Conservation (phyloP, 805 yeast species). For the Teunomyces pallodes region DNA sequence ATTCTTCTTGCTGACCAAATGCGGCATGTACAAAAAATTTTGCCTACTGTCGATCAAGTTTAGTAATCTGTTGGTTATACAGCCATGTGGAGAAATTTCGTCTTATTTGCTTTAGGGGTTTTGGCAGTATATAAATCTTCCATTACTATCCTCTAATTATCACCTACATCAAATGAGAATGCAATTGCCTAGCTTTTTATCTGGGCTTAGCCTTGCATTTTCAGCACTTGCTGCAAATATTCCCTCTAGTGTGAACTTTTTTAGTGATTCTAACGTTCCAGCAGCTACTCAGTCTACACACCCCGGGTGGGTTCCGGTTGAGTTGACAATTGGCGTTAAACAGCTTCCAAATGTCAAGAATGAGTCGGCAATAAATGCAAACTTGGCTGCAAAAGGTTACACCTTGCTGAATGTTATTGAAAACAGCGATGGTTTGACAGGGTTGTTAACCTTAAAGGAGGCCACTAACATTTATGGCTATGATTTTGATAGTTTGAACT, state of each 20-base stretch:
- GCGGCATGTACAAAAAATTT: too few species aligned
- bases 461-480: constrained; percentile 22
- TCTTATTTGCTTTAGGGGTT: too few species aligned
- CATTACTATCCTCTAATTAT: too few species aligned
- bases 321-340: constrained; percentile 8
- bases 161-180: not conserved
- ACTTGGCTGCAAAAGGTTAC: constrained; percentile 19
- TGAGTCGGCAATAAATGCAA: constrained; percentile 19
- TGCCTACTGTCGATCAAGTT: too few species aligned
- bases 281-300: not conserved
- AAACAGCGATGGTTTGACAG: constrained; percentile 13
- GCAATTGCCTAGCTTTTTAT: not conserved
- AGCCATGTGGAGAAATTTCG: too few species aligned
- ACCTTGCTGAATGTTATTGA: constrained; percentile 10
- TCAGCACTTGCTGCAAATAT: not conserved
- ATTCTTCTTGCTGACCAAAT: too few species aligned
- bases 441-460: constrained; percentile 13
- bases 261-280: not conserved
- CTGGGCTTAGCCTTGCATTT: not conserved
- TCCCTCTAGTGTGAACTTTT: not conserved
- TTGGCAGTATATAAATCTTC: not conserved
- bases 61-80: too few species aligned
- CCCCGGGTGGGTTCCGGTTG: constrained; percentile 4
- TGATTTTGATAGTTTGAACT: constrained; percentile 19
- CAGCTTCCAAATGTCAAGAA: constrained; percentile 19